Conservation (phyloP, 2,329 filamentous ascomycete genomes). For the Diaporthe eres region DNA sequence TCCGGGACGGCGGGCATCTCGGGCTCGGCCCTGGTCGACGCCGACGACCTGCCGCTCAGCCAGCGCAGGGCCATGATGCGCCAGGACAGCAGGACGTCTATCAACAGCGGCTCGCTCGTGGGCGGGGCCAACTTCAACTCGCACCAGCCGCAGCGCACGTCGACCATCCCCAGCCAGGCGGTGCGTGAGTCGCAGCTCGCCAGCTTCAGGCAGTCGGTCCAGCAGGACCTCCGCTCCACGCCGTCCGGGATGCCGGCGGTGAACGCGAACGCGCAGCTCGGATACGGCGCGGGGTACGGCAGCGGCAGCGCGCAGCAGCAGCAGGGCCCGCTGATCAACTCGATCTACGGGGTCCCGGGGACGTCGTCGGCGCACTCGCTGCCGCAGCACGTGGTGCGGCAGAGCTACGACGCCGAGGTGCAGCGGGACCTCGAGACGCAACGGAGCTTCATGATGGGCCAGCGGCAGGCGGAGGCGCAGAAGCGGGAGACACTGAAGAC, state of each 20-base stretch:
- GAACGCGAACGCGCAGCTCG: constrained; percentile 29
- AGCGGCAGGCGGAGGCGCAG: constrained; percentile 74
- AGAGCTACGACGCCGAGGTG: constrained; percentile 57
- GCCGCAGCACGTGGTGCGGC: constrained; percentile 42
- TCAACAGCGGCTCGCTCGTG: constrained; percentile 39
- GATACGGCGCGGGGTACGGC: constrained; percentile 41
- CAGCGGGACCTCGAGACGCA: constrained; percentile 67
- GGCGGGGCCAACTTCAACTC: constrained; percentile 49
- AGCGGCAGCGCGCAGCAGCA: constrained; percentile 37
- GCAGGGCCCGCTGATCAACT: constrained; percentile 37
- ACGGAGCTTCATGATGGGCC: constrained; percentile 69
- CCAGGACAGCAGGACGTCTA: constrained; percentile 58
- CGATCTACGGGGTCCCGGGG: constrained; percentile 39
- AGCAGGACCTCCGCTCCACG: constrained; percentile 69
- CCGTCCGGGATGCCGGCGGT: constrained; percentile 46
- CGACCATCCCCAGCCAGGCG: constrained; percentile 57
- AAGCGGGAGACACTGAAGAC: constrained; percentile 70
- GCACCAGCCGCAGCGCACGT: constrained; percentile 67
- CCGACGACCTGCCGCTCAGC: constrained; percentile 80
- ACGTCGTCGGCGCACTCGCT: constrained; percentile 41
- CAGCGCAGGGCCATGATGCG: constrained; percentile 75
- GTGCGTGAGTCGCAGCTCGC: constrained; percentile 73
- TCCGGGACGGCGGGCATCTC: neutral
- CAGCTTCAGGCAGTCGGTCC: constrained; percentile 76
- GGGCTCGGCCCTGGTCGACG: constrained; percentile 43